Percentiles rank a stretch among this genome's conserved stretches.
Conservation (phyloP, 139 green algal species). For the Parachlorella kessleri region DNA sequence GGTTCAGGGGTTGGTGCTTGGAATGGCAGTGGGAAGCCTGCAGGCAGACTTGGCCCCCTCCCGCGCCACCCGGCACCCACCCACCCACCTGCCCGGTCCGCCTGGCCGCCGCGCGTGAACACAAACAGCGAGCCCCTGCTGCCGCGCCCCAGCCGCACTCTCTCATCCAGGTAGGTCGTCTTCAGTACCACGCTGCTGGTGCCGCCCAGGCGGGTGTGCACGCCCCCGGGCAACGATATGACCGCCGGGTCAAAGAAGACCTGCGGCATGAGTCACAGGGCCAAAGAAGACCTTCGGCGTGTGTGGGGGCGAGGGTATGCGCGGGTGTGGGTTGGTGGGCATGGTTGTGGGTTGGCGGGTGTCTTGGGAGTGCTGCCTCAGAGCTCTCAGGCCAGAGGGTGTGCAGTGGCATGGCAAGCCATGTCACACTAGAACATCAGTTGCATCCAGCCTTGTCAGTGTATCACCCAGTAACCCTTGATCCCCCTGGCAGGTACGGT, state of each 20-base stretch:
- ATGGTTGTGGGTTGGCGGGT: not conserved
- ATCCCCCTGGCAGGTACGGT: too few species aligned
- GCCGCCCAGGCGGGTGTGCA: conserved; percentile 65
- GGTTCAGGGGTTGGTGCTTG: not conserved
- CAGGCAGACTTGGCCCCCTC: not conserved
- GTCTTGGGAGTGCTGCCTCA: too few species aligned
- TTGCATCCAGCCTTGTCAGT: too few species aligned
- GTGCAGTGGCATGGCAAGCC: too few species aligned
- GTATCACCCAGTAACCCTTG: too few species aligned
- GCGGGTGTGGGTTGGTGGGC: not conserved
- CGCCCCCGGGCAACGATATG: conserved; percentile 41
- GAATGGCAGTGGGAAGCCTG: not conserved
- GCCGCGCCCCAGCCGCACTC: conserved; percentile 74
- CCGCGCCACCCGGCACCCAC: not conserved
- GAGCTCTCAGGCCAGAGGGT: too few species aligned
- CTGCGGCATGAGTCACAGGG: conserved; percentile 4
- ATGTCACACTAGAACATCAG: too few species aligned
- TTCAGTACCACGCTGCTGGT: conserved; percentile 63
- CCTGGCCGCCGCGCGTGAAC: conserved; percentile 65
- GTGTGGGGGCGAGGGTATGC: too few species aligned
- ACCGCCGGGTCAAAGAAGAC: conserved; percentile 77
- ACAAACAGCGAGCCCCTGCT: conserved; percentile 75
- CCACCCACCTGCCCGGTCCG: conserved; percentile 53
- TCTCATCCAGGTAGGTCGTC: conserved; percentile 84
- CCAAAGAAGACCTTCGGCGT: too few species aligned